Conservation (phyloP, 768 basidiomycete genomes). For the Filobasidium wieringae region DNA sequence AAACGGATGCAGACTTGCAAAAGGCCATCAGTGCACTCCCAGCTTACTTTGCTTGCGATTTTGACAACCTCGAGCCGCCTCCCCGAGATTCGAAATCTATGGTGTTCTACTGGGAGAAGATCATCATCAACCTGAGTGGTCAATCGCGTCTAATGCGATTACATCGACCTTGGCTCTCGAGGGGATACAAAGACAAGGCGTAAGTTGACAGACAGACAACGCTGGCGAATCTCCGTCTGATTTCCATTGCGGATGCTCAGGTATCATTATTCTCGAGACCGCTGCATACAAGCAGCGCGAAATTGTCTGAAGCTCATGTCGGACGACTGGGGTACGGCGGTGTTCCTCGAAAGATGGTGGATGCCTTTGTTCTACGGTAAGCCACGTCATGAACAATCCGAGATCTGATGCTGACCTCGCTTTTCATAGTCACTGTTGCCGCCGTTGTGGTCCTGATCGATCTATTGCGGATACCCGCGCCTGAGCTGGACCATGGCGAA, state of each 20-base stretch:
- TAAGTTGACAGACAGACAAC: conserved; percentile 10
- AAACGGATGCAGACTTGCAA: conserved; percentile 33
- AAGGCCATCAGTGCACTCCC: conserved; percentile 37
- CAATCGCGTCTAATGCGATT: conserved; percentile 37
- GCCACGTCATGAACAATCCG: not conserved
- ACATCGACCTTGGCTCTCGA: conserved; percentile 38
- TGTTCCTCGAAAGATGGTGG: conserved; percentile 40
- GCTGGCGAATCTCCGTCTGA: not conserved
- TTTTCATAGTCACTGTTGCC: conserved; percentile 29
- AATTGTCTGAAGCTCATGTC: conserved; percentile 36
- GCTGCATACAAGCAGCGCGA: conserved; percentile 39
- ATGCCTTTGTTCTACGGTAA: conserved; percentile 35
- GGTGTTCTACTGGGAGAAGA: conserved; percentile 38
- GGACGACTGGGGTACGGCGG: conserved; percentile 29
- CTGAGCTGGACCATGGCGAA: conserved; percentile 28
- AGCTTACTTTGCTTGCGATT: conserved; percentile 32
- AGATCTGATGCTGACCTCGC: not conserved
- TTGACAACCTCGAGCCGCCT: conserved; percentile 16
- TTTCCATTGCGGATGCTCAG: conserved; percentile 13
- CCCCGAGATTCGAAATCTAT: conserved; percentile 23
- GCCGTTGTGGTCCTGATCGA: conserved; percentile 37
- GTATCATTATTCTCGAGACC: conserved; percentile 38
- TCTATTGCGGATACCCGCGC: conserved; percentile 23
- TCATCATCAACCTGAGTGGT: conserved; percentile 36
- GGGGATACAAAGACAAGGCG: conserved; percentile 37